Evolutionary conservation across 129 eudicot genomes (phyloP).

Genomic region (Lactuca sativa): DNA sequence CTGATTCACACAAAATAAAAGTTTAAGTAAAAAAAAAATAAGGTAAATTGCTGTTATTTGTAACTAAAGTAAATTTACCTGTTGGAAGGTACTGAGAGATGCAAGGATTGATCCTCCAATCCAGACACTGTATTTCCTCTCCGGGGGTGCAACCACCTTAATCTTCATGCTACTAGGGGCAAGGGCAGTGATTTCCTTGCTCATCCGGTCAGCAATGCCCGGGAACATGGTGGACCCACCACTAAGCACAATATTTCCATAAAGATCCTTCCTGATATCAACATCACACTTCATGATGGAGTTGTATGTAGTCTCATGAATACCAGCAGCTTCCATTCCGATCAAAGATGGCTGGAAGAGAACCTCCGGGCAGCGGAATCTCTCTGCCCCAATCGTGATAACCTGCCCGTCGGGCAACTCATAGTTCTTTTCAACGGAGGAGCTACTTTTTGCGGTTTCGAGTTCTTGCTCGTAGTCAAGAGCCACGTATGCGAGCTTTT

Average conservation of each 20-base stretch:
- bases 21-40: background rate
- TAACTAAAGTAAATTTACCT: background rate
- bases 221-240: background rate
- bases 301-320: constrained; percentile 56
- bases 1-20: constrained; percentile 31
- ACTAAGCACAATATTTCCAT: background rate
- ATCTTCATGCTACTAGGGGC: background rate
- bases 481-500: constrained; percentile 1
- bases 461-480: background rate
- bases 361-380: constrained; percentile 62
- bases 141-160: background rate
- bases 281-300: constrained; percentile 38
- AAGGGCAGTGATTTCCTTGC: background rate
- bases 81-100: background rate
- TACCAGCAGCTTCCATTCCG: constrained; percentile 60
- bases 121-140: background rate
- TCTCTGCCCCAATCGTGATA: constrained; percentile 31
- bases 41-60: too few relatives aligned
- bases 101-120: background rate
- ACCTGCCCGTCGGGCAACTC: background rate
- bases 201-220: background rate
- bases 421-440: background rate
- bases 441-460: background rate
- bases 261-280: background rate
- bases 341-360: constrained; percentile 57